Conservation (phyloP, 768 basidiomycete species). For the Lanmaoa rubissima region DNA sequence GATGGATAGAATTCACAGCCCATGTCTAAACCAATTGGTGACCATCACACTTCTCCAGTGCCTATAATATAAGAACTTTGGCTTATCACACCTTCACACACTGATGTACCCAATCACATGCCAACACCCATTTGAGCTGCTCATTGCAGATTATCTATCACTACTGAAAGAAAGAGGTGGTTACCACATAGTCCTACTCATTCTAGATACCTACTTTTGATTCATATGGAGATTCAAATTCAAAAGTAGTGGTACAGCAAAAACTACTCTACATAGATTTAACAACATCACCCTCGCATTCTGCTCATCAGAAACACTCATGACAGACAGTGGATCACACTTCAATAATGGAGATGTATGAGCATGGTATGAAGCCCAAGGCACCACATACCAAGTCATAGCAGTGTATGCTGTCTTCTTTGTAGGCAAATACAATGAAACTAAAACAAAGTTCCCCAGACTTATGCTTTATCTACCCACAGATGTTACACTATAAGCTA, state of each 20-base stretch:
- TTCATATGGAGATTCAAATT: slow-evolving; percentile 31
- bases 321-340: slow-evolving; percentile 38
- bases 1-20: background rate
- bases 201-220: slow-evolving; percentile 28
- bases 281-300: too few relatives aligned
- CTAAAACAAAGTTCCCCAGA: too few relatives aligned
- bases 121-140: slow-evolving; percentile 33
- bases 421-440: too few relatives aligned
- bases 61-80: slow-evolving; percentile 22
- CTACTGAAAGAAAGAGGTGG: slow-evolving; percentile 35
- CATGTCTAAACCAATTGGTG: slow-evolving; percentile 5
- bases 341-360: too few relatives aligned
- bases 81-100: slow-evolving; percentile 17
- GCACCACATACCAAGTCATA: too few relatives aligned
- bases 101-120: slow-evolving; percentile 38
- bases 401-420: too few relatives aligned
- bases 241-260: slow-evolving; percentile 15
- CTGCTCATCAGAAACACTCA: slow-evolving; percentile 23
- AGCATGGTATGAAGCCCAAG: too few relatives aligned
- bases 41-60: slow-evolving; percentile 19
- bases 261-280: too few relatives aligned
- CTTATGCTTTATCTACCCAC: too few relatives aligned
- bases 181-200: slow-evolving; percentile 28
- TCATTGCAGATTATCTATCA: slow-evolving; percentile 33
- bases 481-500: too few relatives aligned